Base-by-base conservation (phyloP, 306 rosid genomes). In the Hippophae rhamnoides region DNA sequence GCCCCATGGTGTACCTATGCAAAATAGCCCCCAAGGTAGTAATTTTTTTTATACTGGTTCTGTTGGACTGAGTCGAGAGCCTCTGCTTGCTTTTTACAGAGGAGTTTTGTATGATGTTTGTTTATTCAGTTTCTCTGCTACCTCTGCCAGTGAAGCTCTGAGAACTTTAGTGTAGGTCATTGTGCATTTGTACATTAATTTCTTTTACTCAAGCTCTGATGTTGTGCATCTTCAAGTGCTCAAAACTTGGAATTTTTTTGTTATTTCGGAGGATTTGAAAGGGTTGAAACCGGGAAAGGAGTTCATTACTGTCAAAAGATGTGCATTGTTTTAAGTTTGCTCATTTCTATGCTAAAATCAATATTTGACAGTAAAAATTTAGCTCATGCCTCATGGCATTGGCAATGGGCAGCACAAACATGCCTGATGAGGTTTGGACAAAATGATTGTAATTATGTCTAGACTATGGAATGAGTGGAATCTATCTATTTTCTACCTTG, bases 141-240 rank as follows among this genome's bases (percentile, higher is more conserved):
- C 81, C 76, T 71, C 76, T 69, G 71, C 70, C 64, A 85, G 80
- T 73, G 85, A 81, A 82, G 85, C 82, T 54, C 82, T 54, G 76
- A 71, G 84, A 80, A 71, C 23, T 69, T 49, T 64, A 82, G 67
- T 43, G 23, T 76, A 76, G 79, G 64, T 45, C 69, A 60, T 76
- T 70, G 74, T 76, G 79, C 67, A 76, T 73, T 31, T 73, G 82
- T 80, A 73, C 86, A 83, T 81, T 77, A 69, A 62, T 65, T 86
- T 74, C 61, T 69, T 75, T 62, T 81, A 78, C 79, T 81, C 78
- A 68, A 79, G 84, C 50, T 62, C 58, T 73, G 67, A 72, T 75
- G 78, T 80, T 74, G 69, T 68, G 60, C 65, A 63, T 64, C 52
- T 41, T 27, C 38, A 31, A 56, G n/a, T 56, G 41, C 51, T 60